These are phyloP conservation scores for Eruca vesicaria DNA, from an alignment of 441 rosid species.

Conservation along the genomic window DNA sequence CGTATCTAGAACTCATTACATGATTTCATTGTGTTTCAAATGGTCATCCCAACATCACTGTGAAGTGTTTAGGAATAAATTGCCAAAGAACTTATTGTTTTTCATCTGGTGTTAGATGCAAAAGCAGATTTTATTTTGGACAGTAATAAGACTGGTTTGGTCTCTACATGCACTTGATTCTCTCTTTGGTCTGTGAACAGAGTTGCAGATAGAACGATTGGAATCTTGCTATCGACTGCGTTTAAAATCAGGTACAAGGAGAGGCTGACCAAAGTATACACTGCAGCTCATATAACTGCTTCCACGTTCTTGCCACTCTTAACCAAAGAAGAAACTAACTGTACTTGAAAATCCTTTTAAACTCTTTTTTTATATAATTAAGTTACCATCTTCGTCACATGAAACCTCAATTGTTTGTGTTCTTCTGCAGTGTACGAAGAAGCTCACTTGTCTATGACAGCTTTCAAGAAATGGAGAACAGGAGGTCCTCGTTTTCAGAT, in stretches of 20 bases:
- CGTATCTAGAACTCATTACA: background rate
- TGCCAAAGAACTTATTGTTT: background rate
- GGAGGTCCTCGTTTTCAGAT: slow-evolving; percentile 72
- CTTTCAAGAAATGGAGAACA: slow-evolving; percentile 69
- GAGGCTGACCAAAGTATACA: slow-evolving; percentile 70
- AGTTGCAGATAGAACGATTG: slow-evolving; percentile 67
- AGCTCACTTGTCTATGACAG: slow-evolving; percentile 65
- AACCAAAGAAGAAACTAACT: slow-evolving; percentile 63
- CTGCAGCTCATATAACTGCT: slow-evolving; percentile 55
- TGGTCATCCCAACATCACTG: slow-evolving; percentile 33
- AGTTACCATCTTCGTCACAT: background rate
- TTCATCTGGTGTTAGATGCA: too few relatives aligned
- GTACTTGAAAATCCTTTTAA: slow-evolving; percentile 31
- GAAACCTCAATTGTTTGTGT: background rate
- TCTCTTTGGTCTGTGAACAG: slow-evolving; percentile 42
- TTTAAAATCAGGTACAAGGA: slow-evolving; percentile 76
- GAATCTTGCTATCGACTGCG: slow-evolving; percentile 63
- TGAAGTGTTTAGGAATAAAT: background rate
- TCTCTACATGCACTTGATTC: slow-evolving; percentile 37
- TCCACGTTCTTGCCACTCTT: slow-evolving; percentile 53
- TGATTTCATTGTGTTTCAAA: slow-evolving; percentile 25
- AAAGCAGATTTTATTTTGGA: too few relatives aligned
- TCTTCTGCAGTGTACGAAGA: slow-evolving; percentile 57
- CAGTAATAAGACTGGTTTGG: slow-evolving; percentile 45
- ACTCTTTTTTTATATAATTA: background rate